Conservation (phyloP, 352 stramenopile genomes). For the Phytophthora podocarpi region DNA sequence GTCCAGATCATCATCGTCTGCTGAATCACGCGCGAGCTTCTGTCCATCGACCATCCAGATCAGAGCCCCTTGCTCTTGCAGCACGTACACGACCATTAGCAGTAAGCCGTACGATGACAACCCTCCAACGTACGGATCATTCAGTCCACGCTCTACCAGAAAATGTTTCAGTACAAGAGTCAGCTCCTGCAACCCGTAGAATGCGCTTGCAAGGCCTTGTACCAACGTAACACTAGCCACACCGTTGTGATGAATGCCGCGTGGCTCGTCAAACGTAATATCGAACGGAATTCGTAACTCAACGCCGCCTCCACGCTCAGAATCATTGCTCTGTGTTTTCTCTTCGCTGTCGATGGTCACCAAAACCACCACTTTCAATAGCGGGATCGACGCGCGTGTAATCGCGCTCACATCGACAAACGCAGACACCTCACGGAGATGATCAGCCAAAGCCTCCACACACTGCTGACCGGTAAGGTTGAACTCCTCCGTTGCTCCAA, state of each 20-base stretch:
- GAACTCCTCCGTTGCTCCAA: conserved; percentile 57
- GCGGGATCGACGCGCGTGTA: conserved; percentile 70
- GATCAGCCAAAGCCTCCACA: conserved; percentile 41
- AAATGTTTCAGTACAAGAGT: conserved; percentile 92
- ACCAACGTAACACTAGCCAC: conserved; percentile 80
- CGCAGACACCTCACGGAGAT: conserved; percentile 23
- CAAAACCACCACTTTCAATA: conserved; percentile 76
- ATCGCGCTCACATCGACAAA: conserved; percentile 76
- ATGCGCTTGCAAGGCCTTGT: conserved; percentile 58
- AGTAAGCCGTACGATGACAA: conserved; percentile 90
- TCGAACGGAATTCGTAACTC: conserved; percentile 70
- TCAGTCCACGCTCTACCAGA: conserved; percentile 82
- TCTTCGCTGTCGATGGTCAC: conserved; percentile 26
- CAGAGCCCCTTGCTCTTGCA: conserved; percentile 67
- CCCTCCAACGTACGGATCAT: conserved; percentile 91
- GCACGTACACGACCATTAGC: conserved; percentile 76
- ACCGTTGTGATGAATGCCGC: conserved; percentile 63
- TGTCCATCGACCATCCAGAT: conserved; percentile 28
- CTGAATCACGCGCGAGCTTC: conserved; percentile 5
- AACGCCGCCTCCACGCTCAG: neutral
- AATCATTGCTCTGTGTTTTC: neutral
- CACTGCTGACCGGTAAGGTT: conserved; percentile 61
- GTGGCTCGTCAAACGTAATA: conserved; percentile 84
- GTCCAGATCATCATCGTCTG: conserved; percentile 27
- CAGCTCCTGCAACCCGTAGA: conserved; percentile 83